Evolutionary conservation across 2,329 filamentous ascomycete species (phyloP), one percentile per base, ranked within the genome.

Genomic region (Podosphaera leucotricha): DNA sequence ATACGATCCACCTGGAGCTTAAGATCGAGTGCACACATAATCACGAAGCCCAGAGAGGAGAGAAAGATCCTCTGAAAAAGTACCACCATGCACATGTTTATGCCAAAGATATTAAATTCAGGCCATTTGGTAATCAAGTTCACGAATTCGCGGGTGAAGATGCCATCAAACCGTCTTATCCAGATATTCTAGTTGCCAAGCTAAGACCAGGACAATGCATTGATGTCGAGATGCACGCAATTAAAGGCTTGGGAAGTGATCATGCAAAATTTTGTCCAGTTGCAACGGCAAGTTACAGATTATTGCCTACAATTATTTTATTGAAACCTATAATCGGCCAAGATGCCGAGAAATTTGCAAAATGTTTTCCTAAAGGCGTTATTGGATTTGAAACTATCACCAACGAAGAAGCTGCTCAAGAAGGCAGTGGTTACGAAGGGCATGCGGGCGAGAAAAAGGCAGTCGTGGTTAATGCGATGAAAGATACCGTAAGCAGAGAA

Each of bases 241-340:
- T 92, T 64, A 92, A 94, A 65, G 90, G 92, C 48, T 76, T 92
- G 52, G 90, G 90, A 41, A 75, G 79, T 50, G 90, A 98, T 62
- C 90, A 98, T 61, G 80, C 90, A 54, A 98, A 98, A 63, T 98
- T 90, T 66, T 93, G 84, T 0, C 90, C 90, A 40, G 90, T 95
- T 30, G 86, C 87, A 2, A 94, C 90, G 1, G 90, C 90, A 2
- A 83, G 80, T 20, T 98, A 98, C 65, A 76, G 90, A 42, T 71
- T 98, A 18, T 65, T 98, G 57, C 90, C 90, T 6, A 77, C 77
- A 52, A 95, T 98, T 61, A 70, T 72, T 50, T 95, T 98, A 57
- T 66, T 70, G 38, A 66, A 71, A 53, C 90, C 90, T 18, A 95
- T 98, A 48, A 59, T 92, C 3, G 90, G 87, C 38, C 67, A 70